A percentile compares a stretch with the other conserved stretches of the same genome.
phyloP scores from a whole-genome alignment of 2,329 filamentous ascomycete species.

The Cladophialophora immunda region DNA sequence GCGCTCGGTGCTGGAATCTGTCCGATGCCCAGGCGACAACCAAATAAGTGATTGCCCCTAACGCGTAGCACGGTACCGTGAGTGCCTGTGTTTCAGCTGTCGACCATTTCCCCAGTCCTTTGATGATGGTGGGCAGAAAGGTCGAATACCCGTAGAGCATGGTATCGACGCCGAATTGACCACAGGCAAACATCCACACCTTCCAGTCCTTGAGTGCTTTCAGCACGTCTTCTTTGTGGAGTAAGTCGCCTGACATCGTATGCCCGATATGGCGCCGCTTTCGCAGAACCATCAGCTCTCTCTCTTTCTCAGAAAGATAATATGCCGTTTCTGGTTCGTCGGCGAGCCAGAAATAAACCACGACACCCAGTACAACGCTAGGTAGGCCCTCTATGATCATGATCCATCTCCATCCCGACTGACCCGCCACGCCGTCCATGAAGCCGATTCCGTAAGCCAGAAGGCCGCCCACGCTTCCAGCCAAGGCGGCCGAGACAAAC shows the following conservation, averaged over 20 bases:
- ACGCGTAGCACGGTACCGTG: conserved; percentile 79
- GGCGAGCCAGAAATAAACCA: conserved; percentile 56
- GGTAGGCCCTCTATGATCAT: conserved; percentile 63
- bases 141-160: conserved; percentile 83
- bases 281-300: conserved; percentile 62
- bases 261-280: conserved; percentile 61
- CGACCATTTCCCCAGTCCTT: conserved; percentile 70
- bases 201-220: conserved; percentile 78
- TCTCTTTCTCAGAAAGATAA: conserved; percentile 56
- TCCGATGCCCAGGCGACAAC: conserved; percentile 73
- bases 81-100: conserved; percentile 75
- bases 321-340: conserved; percentile 56
- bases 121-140: conserved; percentile 81
- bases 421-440: conserved; percentile 60
- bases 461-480: conserved; percentile 62
- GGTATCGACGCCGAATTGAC: conserved; percentile 76
- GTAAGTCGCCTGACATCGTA: conserved; percentile 59
- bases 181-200: conserved; percentile 73
- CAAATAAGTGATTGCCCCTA: conserved; percentile 76
- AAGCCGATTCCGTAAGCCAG: conserved; percentile 61
- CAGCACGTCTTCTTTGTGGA: conserved; percentile 70
- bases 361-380: conserved; percentile 53
- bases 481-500: conserved; percentile 59
- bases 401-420: conserved; percentile 60
- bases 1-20: conserved; percentile 68